A percentile compares a stretch with the other conserved stretches of the same genome.
Conservation (phyloP, 345 rosid genomes). For the Populus pruinosa region DNA sequence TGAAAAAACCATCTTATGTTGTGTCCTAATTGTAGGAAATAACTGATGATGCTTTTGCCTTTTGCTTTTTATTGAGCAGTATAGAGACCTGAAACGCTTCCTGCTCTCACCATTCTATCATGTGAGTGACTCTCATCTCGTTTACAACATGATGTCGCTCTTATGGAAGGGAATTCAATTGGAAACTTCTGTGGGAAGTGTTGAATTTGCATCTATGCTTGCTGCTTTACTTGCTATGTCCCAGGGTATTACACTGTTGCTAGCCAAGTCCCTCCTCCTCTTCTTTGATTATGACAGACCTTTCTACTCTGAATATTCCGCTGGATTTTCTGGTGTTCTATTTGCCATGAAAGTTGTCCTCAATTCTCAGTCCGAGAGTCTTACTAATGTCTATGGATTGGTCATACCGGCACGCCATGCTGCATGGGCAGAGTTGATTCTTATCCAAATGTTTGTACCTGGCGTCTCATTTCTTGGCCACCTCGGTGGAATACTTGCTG, state of each 20-base stretch:
- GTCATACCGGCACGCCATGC: constrained; percentile 71
- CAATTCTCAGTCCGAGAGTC: constrained; percentile 60
- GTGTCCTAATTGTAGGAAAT: too few relatives aligned
- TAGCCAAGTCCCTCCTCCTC: constrained; percentile 63
- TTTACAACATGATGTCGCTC: constrained; percentile 88
- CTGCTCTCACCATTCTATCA: constrained; percentile 87
- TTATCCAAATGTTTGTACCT: constrained; percentile 86
- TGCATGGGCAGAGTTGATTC: constrained; percentile 91
- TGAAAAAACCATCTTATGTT: too few relatives aligned
- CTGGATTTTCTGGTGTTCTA: constrained; percentile 89
- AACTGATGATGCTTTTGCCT: background rate
- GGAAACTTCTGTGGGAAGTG: constrained; percentile 86
- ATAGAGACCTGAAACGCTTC: constrained; percentile 71
- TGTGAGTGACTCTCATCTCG: constrained; percentile 71
- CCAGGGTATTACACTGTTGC: constrained; percentile 72
- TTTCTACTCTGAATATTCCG: constrained; percentile 63
- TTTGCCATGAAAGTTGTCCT: constrained; percentile 96
- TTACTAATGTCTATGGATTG: constrained; percentile 61
- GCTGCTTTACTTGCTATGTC: constrained; percentile 70
- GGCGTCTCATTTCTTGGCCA: constrained; percentile 90
- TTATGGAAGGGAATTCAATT: constrained; percentile 90
- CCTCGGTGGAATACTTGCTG: constrained; percentile 93
- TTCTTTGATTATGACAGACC: constrained; percentile 57
- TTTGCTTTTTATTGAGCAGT: constrained; percentile 31
- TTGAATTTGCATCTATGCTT: constrained; percentile 76